phyloP scores from a whole-genome alignment of 768 basidiomycete species.

The Boletellus emodensis region DNA sequence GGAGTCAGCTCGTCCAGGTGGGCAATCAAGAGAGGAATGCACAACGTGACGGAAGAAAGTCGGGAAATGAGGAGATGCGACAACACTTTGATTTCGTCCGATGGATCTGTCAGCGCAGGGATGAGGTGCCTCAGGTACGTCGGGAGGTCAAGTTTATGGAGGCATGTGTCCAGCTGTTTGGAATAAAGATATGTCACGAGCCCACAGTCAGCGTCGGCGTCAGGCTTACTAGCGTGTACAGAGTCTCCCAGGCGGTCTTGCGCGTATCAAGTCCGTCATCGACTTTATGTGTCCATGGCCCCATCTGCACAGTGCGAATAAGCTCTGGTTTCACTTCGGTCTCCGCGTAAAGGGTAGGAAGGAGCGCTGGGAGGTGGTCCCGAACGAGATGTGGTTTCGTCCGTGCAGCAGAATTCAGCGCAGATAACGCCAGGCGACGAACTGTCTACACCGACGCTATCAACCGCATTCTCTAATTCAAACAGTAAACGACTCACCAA shows the following conservation, averaged over 20 bases:
- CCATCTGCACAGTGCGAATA: slow-evolving; percentile 92
- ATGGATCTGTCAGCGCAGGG: slow-evolving; percentile 79
- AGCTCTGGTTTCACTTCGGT: slow-evolving; percentile 74
- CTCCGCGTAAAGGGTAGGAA: slow-evolving; percentile 84
- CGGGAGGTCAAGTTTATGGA: slow-evolving; percentile 81
- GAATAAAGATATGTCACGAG: background rate
- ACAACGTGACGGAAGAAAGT: slow-evolving; percentile 67
- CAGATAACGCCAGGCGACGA: slow-evolving; percentile 82
- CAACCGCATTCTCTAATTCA: background rate
- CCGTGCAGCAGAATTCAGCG: slow-evolving; percentile 91
- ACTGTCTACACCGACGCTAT: slow-evolving; percentile 59
- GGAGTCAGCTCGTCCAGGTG: slow-evolving; percentile 83
- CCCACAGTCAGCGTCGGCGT: background rate
- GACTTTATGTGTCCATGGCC: slow-evolving; percentile 94
- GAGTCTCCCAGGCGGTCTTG: slow-evolving; percentile 96
- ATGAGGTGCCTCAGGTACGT: slow-evolving; percentile 81
- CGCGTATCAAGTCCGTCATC: slow-evolving; percentile 96
- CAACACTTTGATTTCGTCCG: slow-evolving; percentile 96
- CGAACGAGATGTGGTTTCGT: slow-evolving; percentile 90
- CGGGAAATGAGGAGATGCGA: slow-evolving; percentile 95
- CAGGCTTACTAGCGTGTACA: slow-evolving; percentile 81
- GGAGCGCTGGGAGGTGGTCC: slow-evolving; percentile 70
- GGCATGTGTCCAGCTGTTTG: slow-evolving; percentile 81
- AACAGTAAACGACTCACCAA: slow-evolving; percentile 48
- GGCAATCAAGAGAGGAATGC: slow-evolving; percentile 38